Conservation (phyloP, 768 basidiomycete species). For the Hydnomerulius pinastri region DNA sequence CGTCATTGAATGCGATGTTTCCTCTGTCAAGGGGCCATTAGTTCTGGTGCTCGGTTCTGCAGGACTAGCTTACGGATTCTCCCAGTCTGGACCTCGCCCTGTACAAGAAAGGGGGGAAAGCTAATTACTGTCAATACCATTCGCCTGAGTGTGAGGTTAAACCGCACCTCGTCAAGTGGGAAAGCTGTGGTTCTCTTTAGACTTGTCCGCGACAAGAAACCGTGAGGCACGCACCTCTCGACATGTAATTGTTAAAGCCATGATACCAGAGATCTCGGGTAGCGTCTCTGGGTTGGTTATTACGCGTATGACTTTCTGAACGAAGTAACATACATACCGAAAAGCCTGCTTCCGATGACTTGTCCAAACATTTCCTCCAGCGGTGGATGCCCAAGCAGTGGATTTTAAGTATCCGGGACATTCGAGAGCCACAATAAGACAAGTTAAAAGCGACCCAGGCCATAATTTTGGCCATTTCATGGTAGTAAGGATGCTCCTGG, state of each 20-base stretch:
- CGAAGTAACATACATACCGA: constrained; percentile 43
- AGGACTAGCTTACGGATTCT: constrained; percentile 62
- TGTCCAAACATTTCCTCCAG: constrained; percentile 50
- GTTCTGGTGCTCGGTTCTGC: constrained; percentile 5
- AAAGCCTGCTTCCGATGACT: constrained; percentile 54
- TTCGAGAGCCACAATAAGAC: constrained; percentile 42
- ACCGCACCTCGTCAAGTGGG: constrained; percentile 75
- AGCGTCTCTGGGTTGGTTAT: constrained; percentile 50
- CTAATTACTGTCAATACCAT: constrained; percentile 40
- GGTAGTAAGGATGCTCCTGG: constrained; percentile 11
- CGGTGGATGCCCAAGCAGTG: constrained; percentile 11
- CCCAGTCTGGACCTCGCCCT: constrained; percentile 87
- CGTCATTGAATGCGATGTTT: constrained; percentile 86
- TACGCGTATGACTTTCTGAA: background rate
- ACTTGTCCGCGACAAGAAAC: constrained; percentile 12
- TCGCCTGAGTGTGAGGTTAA: constrained; percentile 7
- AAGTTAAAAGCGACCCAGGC: constrained; percentile 48
- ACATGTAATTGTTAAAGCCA: constrained; percentile 90
- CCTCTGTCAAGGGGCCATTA: constrained; percentile 40
- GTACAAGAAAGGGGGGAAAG: constrained; percentile 87
- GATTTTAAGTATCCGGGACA: constrained; percentile 18
- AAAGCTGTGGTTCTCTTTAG: constrained; percentile 55
- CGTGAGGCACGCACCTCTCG: constrained; percentile 52
- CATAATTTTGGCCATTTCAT: constrained; percentile 50
- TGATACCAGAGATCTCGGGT: constrained; percentile 86